A percentile compares a stretch with the other conserved stretches of the same genome.
Evolutionary conservation across 805 yeast genomes (phyloP).

Genomic region (Teunomyces stri): DNA sequence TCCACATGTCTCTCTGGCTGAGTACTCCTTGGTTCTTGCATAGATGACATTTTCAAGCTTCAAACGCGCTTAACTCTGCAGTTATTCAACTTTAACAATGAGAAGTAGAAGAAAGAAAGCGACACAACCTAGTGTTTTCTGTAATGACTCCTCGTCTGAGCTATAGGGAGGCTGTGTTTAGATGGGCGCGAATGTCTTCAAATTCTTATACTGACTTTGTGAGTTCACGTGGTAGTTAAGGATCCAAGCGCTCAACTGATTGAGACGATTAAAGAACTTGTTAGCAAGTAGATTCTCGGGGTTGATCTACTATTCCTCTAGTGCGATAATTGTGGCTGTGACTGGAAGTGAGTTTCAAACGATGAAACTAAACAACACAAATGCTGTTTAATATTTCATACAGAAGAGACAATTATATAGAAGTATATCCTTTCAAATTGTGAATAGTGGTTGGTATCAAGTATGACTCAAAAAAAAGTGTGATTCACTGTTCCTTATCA

Average conservation of each 20-base stretch:
- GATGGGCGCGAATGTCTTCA: neutral
- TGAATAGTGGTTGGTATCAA: neutral
- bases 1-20: conserved; percentile 4
- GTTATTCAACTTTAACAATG: neutral
- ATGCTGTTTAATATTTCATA: neutral
- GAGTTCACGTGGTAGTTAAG: neutral
- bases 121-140: too few species aligned
- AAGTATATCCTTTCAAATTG: neutral
- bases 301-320: neutral
- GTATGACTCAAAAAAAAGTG: neutral
- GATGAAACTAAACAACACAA: neutral
- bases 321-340: neutral
- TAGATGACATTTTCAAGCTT: neutral
- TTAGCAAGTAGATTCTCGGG: neutral
- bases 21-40: neutral
- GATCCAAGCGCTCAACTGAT: neutral
- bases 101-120: neutral
- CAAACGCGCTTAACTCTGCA: neutral
- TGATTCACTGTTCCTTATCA: neutral
- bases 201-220: neutral
- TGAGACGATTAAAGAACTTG: neutral
- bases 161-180: too few species aligned
- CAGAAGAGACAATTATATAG: neutral
- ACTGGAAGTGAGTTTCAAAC: neutral
- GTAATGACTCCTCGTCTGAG: too few species aligned